A percentile compares a stretch with the other conserved stretches of the same genome.
These are phyloP conservation scores for Oryza punctata DNA, from an alignment of 176 grass and related monocot genomes.

Conservation along the genomic window DNA sequence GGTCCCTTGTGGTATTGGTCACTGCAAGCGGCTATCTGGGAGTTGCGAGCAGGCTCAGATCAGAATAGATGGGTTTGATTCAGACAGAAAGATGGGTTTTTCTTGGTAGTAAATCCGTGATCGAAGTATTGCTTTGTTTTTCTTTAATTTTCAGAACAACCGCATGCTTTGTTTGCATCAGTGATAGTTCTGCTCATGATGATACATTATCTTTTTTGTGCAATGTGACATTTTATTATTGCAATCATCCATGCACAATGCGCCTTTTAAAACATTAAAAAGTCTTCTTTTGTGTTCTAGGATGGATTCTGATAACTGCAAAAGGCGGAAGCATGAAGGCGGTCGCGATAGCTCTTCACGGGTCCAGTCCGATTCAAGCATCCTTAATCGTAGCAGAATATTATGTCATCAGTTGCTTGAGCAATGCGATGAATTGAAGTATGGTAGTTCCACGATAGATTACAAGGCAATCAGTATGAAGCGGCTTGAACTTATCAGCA, in stretches of 20 bases:
- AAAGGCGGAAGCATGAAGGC: constrained; percentile 39
- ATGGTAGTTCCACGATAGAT: constrained; percentile 39
- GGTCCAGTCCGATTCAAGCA: constrained; percentile 26
- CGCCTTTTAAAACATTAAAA: not conserved
- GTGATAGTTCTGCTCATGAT: not conserved
- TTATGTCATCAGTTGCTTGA: constrained; percentile 20
- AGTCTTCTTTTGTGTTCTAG: constrained; percentile 8
- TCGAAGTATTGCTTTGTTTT: not conserved
- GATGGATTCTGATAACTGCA: constrained; percentile 33
- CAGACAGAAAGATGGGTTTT: not conserved
- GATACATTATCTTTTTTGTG: not conserved
- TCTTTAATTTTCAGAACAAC: not conserved
- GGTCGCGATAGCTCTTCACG: not conserved
- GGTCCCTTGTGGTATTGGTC: not conserved
- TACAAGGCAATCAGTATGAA: constrained; percentile 34
- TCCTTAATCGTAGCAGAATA: constrained; percentile 23
- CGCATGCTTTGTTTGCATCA: not conserved
- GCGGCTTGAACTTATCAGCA: constrained; percentile 24
- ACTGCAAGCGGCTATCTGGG: not conserved
- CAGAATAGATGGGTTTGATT: not conserved
- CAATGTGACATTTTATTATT: not conserved
- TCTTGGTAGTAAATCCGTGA: not conserved
- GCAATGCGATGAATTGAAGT: constrained; percentile 28
- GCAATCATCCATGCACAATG: not conserved
- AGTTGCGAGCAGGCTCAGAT: not conserved